Evolutionary conservation across 306 rosid genomes (phyloP).

Genomic region (Vigna nakashimae): DNA sequence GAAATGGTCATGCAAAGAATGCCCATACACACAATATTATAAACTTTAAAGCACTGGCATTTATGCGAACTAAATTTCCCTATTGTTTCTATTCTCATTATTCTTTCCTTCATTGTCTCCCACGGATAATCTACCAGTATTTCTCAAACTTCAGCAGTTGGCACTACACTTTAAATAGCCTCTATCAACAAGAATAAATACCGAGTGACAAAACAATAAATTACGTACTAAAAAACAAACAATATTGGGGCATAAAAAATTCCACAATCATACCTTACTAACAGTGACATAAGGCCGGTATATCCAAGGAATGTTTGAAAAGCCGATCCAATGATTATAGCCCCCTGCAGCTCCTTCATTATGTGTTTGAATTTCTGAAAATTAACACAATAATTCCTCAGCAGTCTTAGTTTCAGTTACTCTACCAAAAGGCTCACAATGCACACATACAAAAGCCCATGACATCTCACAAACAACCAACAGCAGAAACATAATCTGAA

Average conservation of each 20-base stretch:
- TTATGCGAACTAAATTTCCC: constrained; percentile 16
- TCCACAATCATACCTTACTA: constrained; percentile 69
- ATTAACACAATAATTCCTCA: constrained; percentile 17
- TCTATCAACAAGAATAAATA: constrained; percentile 15
- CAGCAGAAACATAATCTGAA: constrained; percentile 33
- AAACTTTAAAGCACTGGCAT: neutral
- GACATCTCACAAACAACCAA: neutral
- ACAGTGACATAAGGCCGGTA: constrained; percentile 84
- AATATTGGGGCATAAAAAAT: neutral
- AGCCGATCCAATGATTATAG: constrained; percentile 85
- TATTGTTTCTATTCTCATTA: constrained; percentile 9
- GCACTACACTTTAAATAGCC: constrained; percentile 17
- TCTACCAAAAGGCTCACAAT: constrained; percentile 2
- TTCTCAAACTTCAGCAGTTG: constrained; percentile 24
- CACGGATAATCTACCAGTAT: neutral
- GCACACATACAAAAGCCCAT: constrained; percentile 1
- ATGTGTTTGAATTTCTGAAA: constrained; percentile 91
- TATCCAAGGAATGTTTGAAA: constrained; percentile 96
- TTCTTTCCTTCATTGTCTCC: constrained; percentile 25
- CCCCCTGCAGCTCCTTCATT: constrained; percentile 99
- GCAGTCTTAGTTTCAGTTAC: constrained; percentile 6
- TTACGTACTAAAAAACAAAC: constrained; percentile 16
- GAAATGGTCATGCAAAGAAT: constrained; percentile 10
- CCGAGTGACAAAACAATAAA: constrained; percentile 15
- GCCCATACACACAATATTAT: neutral